Percentiles rank a stretch among this genome's conserved stretches.
Evolutionary conservation across 2,329 filamentous ascomycete species (phyloP).

Genomic region (Fusarium bulbicola): DNA sequence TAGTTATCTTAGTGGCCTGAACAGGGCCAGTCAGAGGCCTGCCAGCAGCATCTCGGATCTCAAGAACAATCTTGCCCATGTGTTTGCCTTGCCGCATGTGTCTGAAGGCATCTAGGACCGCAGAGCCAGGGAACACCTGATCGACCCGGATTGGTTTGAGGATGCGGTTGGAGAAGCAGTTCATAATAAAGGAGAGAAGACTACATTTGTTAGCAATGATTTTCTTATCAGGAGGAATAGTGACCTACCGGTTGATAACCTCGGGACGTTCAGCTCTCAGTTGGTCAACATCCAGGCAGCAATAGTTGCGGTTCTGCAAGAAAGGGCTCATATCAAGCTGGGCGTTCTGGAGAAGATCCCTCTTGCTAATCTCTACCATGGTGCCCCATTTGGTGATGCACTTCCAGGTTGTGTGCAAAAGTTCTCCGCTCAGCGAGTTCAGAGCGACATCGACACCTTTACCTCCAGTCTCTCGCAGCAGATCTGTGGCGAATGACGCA

Average conservation of each 20-base stretch:
- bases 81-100: neutral
- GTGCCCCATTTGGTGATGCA: neutral
- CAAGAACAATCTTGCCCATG: neutral
- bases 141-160: neutral
- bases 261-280: neutral
- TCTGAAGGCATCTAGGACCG: neutral
- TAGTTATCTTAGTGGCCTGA: neutral
- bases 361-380: neutral
- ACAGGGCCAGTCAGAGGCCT: neutral
- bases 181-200: neutral
- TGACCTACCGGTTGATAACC: neutral
- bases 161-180: neutral
- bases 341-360: neutral
- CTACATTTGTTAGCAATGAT: neutral
- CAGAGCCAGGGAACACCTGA: neutral
- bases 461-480: neutral
- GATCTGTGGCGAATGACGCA: neutral
- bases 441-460: neutral
- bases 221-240: neutral
- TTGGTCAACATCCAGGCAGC: neutral
- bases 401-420: neutral
- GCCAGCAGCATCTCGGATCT: neutral
- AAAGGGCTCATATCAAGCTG: neutral
- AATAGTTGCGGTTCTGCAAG: neutral
- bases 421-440: neutral